phyloP scores from a whole-genome alignment of 2,329 filamentous ascomycete species.

The Mollisia scopiformis region DNA sequence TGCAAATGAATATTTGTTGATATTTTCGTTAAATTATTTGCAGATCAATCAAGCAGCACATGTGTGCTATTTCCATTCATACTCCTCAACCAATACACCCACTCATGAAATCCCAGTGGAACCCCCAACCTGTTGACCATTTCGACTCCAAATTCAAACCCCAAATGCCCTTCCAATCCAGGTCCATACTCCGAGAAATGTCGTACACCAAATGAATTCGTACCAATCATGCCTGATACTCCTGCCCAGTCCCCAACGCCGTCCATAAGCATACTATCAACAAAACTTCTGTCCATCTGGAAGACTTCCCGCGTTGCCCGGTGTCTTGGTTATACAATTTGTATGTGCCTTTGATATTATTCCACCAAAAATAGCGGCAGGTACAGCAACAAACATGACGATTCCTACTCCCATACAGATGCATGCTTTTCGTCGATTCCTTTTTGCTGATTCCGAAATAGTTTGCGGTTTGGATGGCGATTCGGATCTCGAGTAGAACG shows the following conservation, averaged over 20 bases:
- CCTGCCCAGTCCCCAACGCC: neutral
- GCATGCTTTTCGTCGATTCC: neutral
- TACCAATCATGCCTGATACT: neutral
- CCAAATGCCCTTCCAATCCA: neutral
- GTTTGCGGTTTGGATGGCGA: neutral
- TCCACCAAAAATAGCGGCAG: neutral
- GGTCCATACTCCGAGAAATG: neutral
- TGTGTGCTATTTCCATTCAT: neutral
- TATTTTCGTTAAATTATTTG: neutral
- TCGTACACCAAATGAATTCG: neutral
- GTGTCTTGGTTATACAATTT: neutral
- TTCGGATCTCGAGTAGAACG: neutral
- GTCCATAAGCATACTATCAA: neutral
- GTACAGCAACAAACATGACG: neutral
- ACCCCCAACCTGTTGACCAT: no score
- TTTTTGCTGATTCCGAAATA: neutral
- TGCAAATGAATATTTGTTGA: no score
- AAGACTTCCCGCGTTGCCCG: neutral
- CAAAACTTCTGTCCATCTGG: neutral
- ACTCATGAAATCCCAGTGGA: neutral
- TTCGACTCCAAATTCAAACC: no score
- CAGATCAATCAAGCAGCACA: neutral
- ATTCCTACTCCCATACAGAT: slow-evolving; percentile 3
- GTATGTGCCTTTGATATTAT: neutral
- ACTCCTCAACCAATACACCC: neutral